Conservation (phyloP, 2,329 filamentous ascomycete species). For the Aspergillus sp. region DNA sequence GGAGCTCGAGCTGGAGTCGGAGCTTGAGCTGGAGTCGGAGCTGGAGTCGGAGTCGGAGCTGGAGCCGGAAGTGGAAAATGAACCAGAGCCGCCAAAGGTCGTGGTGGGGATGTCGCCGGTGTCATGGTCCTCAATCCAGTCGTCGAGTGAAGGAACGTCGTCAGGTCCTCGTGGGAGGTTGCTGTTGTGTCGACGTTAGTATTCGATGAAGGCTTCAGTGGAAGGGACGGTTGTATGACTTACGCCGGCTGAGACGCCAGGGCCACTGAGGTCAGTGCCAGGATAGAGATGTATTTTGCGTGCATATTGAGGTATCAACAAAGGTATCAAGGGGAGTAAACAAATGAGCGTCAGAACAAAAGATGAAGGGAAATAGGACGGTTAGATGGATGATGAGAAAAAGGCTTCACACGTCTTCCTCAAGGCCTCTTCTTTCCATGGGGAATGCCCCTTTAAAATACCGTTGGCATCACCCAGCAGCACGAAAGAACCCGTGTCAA, state of each 20-base stretch:
- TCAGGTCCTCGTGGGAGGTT: background rate
- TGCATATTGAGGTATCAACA: background rate
- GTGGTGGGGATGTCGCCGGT: background rate
- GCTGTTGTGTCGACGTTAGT: background rate
- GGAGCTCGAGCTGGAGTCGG: background rate
- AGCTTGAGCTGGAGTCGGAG: background rate
- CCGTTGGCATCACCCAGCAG: background rate
- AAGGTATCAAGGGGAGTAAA: background rate
- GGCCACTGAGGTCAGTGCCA: background rate
- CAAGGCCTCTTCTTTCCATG: background rate
- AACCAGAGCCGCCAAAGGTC: background rate
- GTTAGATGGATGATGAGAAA: background rate
- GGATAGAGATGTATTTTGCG: background rate
- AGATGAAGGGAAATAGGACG: background rate
- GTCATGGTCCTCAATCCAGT: background rate
- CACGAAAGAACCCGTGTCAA: background rate
- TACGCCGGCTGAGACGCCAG: background rate
- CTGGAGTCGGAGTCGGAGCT: background rate
- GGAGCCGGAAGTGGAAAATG: background rate
- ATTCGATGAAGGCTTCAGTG: too few relatives aligned
- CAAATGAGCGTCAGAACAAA: background rate
- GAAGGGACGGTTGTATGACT: too few relatives aligned
- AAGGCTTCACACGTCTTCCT: background rate
- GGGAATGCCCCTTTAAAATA: background rate
- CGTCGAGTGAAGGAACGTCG: background rate